Evolutionary conservation across 768 basidiomycete species (phyloP), one percentile per base, ranked within the genome.

Genomic region (Amanita phalloides): DNA sequence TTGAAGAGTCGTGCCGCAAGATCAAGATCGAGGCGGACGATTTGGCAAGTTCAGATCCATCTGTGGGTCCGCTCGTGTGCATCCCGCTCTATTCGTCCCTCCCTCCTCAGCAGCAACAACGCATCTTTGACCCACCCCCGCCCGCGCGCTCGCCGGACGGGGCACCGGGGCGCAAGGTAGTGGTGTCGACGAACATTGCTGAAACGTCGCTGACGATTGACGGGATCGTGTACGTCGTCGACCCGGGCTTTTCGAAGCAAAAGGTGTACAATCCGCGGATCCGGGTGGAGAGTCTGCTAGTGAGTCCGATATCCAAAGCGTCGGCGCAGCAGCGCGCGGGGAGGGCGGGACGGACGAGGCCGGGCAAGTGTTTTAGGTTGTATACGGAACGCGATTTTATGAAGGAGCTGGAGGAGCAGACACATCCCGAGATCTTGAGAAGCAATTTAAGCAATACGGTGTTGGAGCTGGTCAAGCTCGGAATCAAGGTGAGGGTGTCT

Each of bases 341-440:
- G 42, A 90, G 95, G 64, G 95, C 95, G 0, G 96, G 95, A 33
- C 81, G 96, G 54, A 99, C 96, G 21, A 71, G 92, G 51, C 95
- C 96, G 0, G 96, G 95, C 32, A 98, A 98, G 66, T 97, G 95
- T 65, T 99, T 97, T 73, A 74, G 95, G 57, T 63, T 99, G 57
- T 99, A 97, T 64, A 97, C 95, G 0, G 92, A 99, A 66, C 89
- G 90, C 65, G 93, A 98, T 66, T 99, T 95, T 60, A 92, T 96
- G 78, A 79, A 74, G 54, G 92, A 97, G 68, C 72, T 99, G 42
- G 91, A 97, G 67, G 94, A 97, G 63, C 95, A 98, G 68, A 99
- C 95, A 1, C 82, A 93, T 62, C 96, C 96, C 0, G 96, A 99
- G 68, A 98, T 99, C 60, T 67, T 97, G 51, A 71, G 94, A 55